Evolutionary conservation across 805 yeast species (phyloP).

Genomic region (Myxozyma mucilagina): DNA sequence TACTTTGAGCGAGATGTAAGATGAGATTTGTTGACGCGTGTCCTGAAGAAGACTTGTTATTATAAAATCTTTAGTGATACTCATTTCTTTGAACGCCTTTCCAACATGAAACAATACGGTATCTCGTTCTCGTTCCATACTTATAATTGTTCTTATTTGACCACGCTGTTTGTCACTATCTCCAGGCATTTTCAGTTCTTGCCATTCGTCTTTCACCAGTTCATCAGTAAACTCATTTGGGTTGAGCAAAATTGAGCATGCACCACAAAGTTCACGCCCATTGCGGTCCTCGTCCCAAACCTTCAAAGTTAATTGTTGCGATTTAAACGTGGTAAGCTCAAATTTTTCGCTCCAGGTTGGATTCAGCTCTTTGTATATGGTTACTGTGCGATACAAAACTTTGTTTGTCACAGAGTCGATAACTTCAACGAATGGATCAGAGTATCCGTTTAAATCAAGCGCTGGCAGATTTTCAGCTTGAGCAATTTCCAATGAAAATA

Average conservation of each 20-base stretch:
- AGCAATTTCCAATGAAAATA: slow-evolving; percentile 64
- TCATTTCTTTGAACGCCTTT: slow-evolving; percentile 64
- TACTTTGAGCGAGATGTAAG: slow-evolving; percentile 57
- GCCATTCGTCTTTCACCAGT: slow-evolving; percentile 7
- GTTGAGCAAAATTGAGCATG: background rate
- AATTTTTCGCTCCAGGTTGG: slow-evolving; percentile 91
- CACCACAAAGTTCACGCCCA: slow-evolving; percentile 3
- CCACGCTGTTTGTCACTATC: slow-evolving; percentile 65
- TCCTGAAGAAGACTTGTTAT: slow-evolving; percentile 70
- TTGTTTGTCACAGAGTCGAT: slow-evolving; percentile 55
- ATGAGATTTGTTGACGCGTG: slow-evolving; percentile 49
- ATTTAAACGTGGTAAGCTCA: slow-evolving; percentile 45
- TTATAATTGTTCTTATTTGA: slow-evolving; percentile 60
- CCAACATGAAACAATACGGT: slow-evolving; percentile 85
- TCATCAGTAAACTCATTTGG: slow-evolving; percentile 1
- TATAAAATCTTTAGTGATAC: slow-evolving; percentile 64
- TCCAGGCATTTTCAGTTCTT: slow-evolving; percentile 38
- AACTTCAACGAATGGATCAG: slow-evolving; percentile 61
- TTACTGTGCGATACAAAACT: slow-evolving; percentile 69
- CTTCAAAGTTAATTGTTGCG: background rate
- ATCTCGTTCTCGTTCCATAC: slow-evolving; percentile 74
- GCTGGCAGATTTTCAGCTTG: slow-evolving; percentile 63
- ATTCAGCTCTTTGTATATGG: slow-evolving; percentile 57
- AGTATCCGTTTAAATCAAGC: slow-evolving; percentile 48
- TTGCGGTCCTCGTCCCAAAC: slow-evolving; percentile 17